phyloP scores from a whole-genome alignment of 495 filamentous ascomycete genomes.

The Glonium stellatum region DNA sequence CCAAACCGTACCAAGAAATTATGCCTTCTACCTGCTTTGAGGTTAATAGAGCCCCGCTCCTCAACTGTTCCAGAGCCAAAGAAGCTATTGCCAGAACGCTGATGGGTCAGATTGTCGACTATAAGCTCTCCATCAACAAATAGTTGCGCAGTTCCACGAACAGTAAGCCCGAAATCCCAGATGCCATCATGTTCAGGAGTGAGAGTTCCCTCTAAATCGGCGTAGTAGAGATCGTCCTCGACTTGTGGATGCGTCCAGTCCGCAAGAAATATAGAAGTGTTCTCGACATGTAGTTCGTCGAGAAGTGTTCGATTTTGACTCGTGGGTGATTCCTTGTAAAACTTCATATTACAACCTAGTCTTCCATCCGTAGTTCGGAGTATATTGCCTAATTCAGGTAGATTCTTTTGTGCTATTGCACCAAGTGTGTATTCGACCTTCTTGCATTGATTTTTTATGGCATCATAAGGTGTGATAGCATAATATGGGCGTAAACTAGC shows the following conservation, averaged over 20 bases:
- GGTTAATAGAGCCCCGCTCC: conserved; percentile 42
- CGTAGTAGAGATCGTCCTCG: conserved; percentile 50
- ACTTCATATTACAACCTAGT: conserved; percentile 48
- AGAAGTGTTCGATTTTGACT: conserved; percentile 41
- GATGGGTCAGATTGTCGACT: conserved; percentile 59
- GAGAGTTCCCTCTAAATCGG: conserved; percentile 54
- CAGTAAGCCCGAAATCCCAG: conserved; percentile 71
- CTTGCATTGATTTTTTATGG: conserved; percentile 45
- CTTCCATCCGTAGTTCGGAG: conserved; percentile 36
- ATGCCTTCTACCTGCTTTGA: conserved; percentile 29
- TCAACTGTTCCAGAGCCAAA: conserved; percentile 57
- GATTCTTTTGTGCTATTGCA: conserved; percentile 53
- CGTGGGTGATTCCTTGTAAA: conserved; percentile 51
- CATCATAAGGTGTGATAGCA: conserved; percentile 59
- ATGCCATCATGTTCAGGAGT: conserved; percentile 55
- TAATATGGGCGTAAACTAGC: conserved; percentile 73
- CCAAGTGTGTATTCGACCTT: conserved; percentile 45
- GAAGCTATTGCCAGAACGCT: conserved; percentile 53
- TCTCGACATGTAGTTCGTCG: conserved; percentile 49
- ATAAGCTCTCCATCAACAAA: conserved; percentile 61
- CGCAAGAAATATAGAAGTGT: conserved; percentile 52
- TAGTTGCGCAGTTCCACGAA: conserved; percentile 64
- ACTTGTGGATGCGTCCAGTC: conserved; percentile 58
- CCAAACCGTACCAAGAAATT: conserved; percentile 43
- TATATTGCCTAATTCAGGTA: conserved; percentile 48